Base-by-base conservation (phyloP, 352 stramenopile genomes). In the Thalassiosira exigua region DNA sequence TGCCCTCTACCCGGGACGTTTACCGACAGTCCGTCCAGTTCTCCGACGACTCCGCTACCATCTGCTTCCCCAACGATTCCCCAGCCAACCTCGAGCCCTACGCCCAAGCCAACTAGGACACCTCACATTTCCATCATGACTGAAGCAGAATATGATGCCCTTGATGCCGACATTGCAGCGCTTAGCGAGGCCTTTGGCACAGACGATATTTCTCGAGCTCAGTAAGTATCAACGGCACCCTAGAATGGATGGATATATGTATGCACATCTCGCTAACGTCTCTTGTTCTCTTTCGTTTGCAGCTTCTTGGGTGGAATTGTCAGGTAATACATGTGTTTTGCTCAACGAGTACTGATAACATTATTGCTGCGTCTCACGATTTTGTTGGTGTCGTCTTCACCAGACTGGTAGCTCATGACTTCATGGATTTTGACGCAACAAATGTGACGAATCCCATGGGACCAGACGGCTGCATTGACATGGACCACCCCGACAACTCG, bases 351-450 rank as follows among this genome's bases (percentile, higher is more conserved):
- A n/a, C n/a, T n/a, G n/a, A n/a, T n/a, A n/a, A n/a, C n/a, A n/a
- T n/a, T n/a, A n/a, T n/a, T n/a, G n/a, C n/a, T n/a, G n/a, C n/a
- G n/a, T n/a, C n/a, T n/a, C n/a, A n/a, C n/a, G n/a, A n/a, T n/a
- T n/a, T n/a, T n/a, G n/a, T n/a, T n/a, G n/a, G n/a, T n/a, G n/a
- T n/a, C n/a, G n/a, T n/a, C n/a, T n/a, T n/a, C n/a, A n/a, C n/a
- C n/a, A n/a, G 59, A 22, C 52, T 36, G 17, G 41, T 68, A 36
- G 82, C 82, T 32, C 82, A 89, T 54, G 73, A 82, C 36, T 79
- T 79, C 33, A 82, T 82, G 73, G 73, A 82, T 19, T 73, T 56
- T 29, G 53, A 79, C 24, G 29, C 4, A 0, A 44, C 29, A 21
- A 44, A 36, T 2, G 24, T 54, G 4, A n/a, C 12, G 2, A 62